phyloP scores from a whole-genome alignment of 176 grass and related monocot genomes.

The Raddia guianensis region DNA sequence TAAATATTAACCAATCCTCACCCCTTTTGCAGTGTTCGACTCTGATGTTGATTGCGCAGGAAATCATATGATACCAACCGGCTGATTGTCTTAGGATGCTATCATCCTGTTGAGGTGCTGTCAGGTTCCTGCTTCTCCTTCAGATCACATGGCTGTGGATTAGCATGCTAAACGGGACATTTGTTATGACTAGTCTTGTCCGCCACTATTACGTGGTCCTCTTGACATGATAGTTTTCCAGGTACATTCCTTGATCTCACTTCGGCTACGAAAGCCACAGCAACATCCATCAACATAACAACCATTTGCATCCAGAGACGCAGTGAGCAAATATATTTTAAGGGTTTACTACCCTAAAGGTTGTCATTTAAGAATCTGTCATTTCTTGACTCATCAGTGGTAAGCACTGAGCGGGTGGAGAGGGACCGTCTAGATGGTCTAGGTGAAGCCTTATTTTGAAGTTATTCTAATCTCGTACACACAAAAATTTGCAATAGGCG shows the following conservation, averaged over 20 bases:
- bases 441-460: too few species aligned
- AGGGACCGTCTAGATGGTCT: too few species aligned
- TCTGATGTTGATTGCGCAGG: not conserved
- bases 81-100: not conserved
- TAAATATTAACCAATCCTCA: not conserved
- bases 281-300: not conserved
- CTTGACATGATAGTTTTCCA: constrained; percentile 11
- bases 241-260: constrained; percentile 21
- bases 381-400: too few species aligned
- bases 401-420: too few species aligned
- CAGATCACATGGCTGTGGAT: constrained; percentile 43
- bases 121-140: constrained; percentile 8
- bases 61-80: constrained; percentile 7
- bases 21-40: not conserved
- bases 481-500: too few species aligned
- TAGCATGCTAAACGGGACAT: not conserved
- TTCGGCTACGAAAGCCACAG: not conserved
- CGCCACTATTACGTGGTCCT: not conserved
- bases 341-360: too few species aligned
- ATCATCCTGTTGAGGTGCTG: not conserved
- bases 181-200: not conserved
- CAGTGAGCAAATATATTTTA: too few species aligned
- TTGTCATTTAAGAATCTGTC: too few species aligned
- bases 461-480: too few species aligned
- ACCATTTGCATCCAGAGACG: not conserved